Evolutionary conservation across 306 rosid species (phyloP), one percentile per base, ranked within the genome.

Genomic region (Quercus cerris): DNA sequence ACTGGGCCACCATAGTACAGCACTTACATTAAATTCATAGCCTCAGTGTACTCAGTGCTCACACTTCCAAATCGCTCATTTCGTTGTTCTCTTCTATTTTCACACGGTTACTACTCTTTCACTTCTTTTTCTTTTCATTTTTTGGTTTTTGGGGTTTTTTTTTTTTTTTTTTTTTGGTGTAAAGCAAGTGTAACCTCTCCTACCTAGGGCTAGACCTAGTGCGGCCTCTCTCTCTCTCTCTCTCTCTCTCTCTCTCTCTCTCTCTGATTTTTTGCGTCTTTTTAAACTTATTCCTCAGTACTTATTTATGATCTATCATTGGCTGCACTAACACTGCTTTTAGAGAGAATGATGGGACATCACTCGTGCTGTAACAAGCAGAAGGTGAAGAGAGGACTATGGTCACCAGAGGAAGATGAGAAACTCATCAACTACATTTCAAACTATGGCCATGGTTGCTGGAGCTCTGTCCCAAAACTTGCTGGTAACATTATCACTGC

Each of bases 321-420:
- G 75, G 28, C 72, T 75, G 27, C 33, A 63, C 17, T 18, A 67
- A 19, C 33, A 5, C 70, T 6, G 8, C 15, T 63, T 27, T 61
- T 23, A 55, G 44, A 28, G 56, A 69, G 30, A 19, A 28, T 25
- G 73, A 94, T 92, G 99, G 99, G 95, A 63, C 94, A 91, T 78
- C 99, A 93, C 89, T 95, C 98, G 41, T 95, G 99, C 85, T 93
- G 99, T 83, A 95, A 89, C 90, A 95, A 93, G 82, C 98, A 93
- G 94, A 91, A 95, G 81, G 99, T 93, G 78, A 95, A 95, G 90
- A 93, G 99, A 70, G 99, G 99, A 22, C 56, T 95, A 13, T 95
- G 99, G 99, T 95, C 99, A 54, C 98, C 99, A 0, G 99, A 95
- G 55, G 99, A 95, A 81, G 99, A 95, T 87, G 99, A 95, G 80